phyloP scores from a whole-genome alignment of 2,329 filamentous ascomycete species.

The Amauroascus niger region DNA sequence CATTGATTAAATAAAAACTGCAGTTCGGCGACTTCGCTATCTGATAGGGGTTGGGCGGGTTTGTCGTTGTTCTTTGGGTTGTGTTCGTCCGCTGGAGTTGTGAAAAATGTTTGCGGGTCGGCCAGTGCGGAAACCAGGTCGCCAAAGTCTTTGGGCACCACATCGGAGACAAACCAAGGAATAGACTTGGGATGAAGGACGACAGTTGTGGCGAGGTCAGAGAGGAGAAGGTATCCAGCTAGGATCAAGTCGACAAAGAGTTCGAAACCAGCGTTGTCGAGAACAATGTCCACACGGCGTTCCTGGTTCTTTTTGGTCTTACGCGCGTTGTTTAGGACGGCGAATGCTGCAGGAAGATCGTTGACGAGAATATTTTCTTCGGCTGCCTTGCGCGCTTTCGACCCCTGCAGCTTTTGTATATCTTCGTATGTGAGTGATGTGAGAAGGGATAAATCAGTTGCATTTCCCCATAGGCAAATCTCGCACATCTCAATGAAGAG shows the following conservation, averaged over 20 bases:
- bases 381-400: constrained; percentile 70
- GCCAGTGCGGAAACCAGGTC: constrained; percentile 74
- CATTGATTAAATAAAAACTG: constrained; percentile 73
- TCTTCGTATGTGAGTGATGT: constrained; percentile 89
- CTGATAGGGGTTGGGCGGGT: constrained; percentile 52
- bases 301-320: constrained; percentile 52
- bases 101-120: constrained; percentile 68
- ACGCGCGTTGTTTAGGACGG: constrained; percentile 55
- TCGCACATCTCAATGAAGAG: constrained; percentile 90
- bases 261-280: constrained; percentile 97
- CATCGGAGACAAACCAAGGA: constrained; percentile 97
- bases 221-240: constrained; percentile 76
- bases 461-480: constrained; percentile 95
- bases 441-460: constrained; percentile 83
- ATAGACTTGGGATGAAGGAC: constrained; percentile 90
- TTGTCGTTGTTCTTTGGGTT: constrained; percentile 46
- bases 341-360: constrained; percentile 65
- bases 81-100: constrained; percentile 55
- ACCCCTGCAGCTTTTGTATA: constrained; percentile 90
- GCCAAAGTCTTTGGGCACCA: constrained; percentile 73
- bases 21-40: constrained; percentile 58
- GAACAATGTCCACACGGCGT: constrained; percentile 79
- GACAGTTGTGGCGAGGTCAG: constrained; percentile 74
- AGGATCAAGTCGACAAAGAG: constrained; percentile 90
- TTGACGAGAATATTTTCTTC: constrained; percentile 91